Percentiles rank a stretch among this genome's conserved stretches.
These are phyloP conservation scores for Mycena alexandri DNA, from an alignment of 768 basidiomycete species.

Conservation along the genomic window DNA sequence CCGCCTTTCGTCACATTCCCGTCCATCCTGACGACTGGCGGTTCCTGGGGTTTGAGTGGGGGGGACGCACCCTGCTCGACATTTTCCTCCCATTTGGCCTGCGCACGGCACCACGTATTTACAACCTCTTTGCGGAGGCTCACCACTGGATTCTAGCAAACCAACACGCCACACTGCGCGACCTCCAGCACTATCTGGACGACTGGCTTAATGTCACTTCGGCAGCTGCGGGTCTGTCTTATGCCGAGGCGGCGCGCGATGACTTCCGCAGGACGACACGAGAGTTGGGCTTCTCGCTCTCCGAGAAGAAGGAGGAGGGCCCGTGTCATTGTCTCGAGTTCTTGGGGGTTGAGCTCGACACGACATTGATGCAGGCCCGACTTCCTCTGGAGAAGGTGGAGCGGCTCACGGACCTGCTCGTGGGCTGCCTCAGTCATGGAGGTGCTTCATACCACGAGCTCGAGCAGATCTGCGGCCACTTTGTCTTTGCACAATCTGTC, in stretches of 20 bases:
- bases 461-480: slow-evolving; percentile 26
- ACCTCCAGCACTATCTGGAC: slow-evolving; percentile 41
- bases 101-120: slow-evolving; percentile 40
- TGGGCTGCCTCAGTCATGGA: not conserved
- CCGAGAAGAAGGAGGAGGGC: slow-evolving; percentile 35
- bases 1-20: slow-evolving; percentile 26
- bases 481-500: slow-evolving; percentile 13
- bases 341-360: slow-evolving; percentile 39
- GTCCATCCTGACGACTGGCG: slow-evolving; percentile 12
- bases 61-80: slow-evolving; percentile 30
- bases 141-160: slow-evolving; percentile 16
- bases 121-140: slow-evolving; percentile 32
- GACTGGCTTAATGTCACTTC: slow-evolving; percentile 35
- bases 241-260: not conserved
- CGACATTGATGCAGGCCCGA: slow-evolving; percentile 38
- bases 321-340: slow-evolving; percentile 37
- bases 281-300: slow-evolving; percentile 37
- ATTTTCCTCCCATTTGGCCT: slow-evolving; percentile 41
- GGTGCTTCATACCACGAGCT: slow-evolving; percentile 32
- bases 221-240: not conserved
- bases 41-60: slow-evolving; percentile 17
- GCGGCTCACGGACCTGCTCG: slow-evolving; percentile 11
- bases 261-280: slow-evolving; percentile 9
- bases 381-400: slow-evolving; percentile 37
- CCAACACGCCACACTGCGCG: slow-evolving; percentile 12